Percentiles rank a stretch among this genome's conserved stretches.
Conservation (phyloP, 331 rosid species). For the Erythrophleum ivorense region DNA sequence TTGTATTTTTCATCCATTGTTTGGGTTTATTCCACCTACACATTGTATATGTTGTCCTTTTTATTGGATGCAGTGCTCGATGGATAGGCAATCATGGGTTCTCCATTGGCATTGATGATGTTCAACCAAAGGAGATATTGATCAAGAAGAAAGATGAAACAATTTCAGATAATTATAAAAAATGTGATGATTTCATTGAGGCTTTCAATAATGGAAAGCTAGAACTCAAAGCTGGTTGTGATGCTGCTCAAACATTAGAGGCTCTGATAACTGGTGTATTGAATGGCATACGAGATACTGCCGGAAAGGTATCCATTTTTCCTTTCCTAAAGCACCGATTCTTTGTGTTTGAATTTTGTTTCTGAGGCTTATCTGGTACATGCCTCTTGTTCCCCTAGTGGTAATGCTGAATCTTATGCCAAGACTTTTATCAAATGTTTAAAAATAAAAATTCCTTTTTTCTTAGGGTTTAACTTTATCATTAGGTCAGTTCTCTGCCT, state of each 20-base stretch:
- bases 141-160: slow-evolving; percentile 57
- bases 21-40: slow-evolving; percentile 30
- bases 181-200: slow-evolving; percentile 67
- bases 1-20: slow-evolving; percentile 34
- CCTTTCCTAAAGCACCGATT: slow-evolving; percentile 26
- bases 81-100: slow-evolving; percentile 99
- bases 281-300: slow-evolving; percentile 67
- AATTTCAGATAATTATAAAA: slow-evolving; percentile 57
- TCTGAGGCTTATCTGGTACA: not conserved
- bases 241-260: slow-evolving; percentile 93
- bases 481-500: slow-evolving; percentile 23
- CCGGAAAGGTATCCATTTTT: slow-evolving; percentile 67
- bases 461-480: not conserved
- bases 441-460: not conserved
- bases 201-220: slow-evolving; percentile 70
- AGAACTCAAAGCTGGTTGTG: slow-evolving; percentile 83
- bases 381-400: not conserved
- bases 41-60: slow-evolving; percentile 33
- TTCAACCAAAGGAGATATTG: slow-evolving; percentile 77
- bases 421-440: not conserved
- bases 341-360: slow-evolving; percentile 17
- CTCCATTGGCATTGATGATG: slow-evolving; percentile 98
- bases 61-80: slow-evolving; percentile 76
- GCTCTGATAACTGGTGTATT: slow-evolving; percentile 62
- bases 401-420: slow-evolving; percentile 12